Evolutionary conservation across 805 yeast genomes (phyloP).

Genomic region (Wickerhamomyces chaumierensis): DNA sequence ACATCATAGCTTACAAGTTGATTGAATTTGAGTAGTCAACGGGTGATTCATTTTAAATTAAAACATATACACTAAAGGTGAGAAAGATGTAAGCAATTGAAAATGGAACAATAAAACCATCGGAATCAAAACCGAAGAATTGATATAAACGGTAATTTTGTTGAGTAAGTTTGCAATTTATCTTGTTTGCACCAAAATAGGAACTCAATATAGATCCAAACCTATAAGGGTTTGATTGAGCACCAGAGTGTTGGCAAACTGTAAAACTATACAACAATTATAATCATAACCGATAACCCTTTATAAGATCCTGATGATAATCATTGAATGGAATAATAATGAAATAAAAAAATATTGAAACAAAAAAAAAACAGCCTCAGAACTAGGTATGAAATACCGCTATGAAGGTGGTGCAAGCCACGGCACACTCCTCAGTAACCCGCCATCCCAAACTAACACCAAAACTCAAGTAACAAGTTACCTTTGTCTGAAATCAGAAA

Average conservation of each 20-base stretch:
- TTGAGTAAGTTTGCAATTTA: conserved; percentile 55
- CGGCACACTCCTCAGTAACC: conserved; percentile 45
- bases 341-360: conserved; percentile 6
- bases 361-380: conserved; percentile 25
- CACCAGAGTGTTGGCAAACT: conserved; percentile 94
- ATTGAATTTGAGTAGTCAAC: no score
- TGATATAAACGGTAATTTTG: conserved; percentile 28
- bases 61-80: not conserved
- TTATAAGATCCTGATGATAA: not conserved
- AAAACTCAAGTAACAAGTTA: not conserved
- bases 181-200: conserved; percentile 92
- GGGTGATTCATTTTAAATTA: no score
- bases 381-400: conserved; percentile 25
- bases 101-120: conserved; percentile 3
- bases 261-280: not conserved
- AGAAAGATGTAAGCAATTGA: not conserved
- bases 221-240: conserved; percentile 28
- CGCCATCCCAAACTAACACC: conserved; percentile 16
- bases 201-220: conserved; percentile 49
- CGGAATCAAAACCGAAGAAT: conserved; percentile 13
- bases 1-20: no score
- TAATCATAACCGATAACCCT: not conserved
- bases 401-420: conserved; percentile 38
- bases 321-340: not conserved
- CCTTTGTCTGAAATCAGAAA: not conserved